Conservation (phyloP, 108 stramenopile genomes). For the Skeletonema marinoi region DNA sequence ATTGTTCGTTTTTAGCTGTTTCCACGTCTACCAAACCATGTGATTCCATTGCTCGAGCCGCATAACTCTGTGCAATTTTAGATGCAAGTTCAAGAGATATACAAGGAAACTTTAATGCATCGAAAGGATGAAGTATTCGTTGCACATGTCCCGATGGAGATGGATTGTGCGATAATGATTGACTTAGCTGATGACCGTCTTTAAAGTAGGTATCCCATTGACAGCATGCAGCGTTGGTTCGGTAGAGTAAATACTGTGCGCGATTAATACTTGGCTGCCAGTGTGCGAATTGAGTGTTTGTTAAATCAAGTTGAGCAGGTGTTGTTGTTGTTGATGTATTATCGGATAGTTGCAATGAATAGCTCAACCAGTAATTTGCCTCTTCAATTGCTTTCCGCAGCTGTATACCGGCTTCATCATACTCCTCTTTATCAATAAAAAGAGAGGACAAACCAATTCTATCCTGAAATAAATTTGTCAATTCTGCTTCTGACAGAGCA, state of each 20-base stretch:
- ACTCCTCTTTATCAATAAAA: conserved; percentile 52
- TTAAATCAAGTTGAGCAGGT: conserved; percentile 1
- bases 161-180: conserved; percentile 15
- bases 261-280: conserved; percentile 39
- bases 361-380: conserved; percentile 23
- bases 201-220: conserved; percentile 46
- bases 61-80: conserved; percentile 48
- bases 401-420: conserved; percentile 51
- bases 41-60: conserved; percentile 39
- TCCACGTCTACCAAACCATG: conserved; percentile 12
- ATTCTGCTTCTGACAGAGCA: conserved; percentile 14
- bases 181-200: conserved; percentile 34
- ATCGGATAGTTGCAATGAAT: not conserved
- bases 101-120: conserved; percentile 63
- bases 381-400: conserved; percentile 38
- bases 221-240: conserved; percentile 53
- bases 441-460: conserved; percentile 58
- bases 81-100: conserved; percentile 49
- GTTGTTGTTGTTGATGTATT: not conserved
- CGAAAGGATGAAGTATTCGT: conserved; percentile 56
- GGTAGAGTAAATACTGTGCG: conserved; percentile 51
- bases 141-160: conserved; percentile 16
- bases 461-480: conserved; percentile 49
- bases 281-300: conserved; percentile 15
- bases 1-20: not conserved